Base-by-base conservation (phyloP, 2,329 filamentous ascomycete species). In the Aspergillus sp. region DNA sequence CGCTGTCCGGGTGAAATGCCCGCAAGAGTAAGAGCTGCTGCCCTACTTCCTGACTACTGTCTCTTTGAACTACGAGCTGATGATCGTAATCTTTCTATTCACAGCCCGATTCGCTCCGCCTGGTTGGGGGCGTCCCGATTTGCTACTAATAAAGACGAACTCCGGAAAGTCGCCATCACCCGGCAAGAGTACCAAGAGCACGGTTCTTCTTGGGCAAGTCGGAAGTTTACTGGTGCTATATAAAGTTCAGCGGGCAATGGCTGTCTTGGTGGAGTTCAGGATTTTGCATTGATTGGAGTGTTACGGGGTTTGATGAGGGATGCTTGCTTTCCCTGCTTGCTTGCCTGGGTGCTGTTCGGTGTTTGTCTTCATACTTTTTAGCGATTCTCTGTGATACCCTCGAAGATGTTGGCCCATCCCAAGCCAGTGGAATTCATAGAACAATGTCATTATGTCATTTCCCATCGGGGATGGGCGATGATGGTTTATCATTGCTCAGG, bases 161-260 rank as follows among this genome's bases (percentile, higher is more conserved):
- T 96, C 54, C 83, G 87, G 62, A 83, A 83, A 52, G 77, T 92
- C 11, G 84, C 87, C 2, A 90, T 97, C n/a, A 95, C 91, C 0
- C 91, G 90, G 72, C 85, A 90, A 62, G 92, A 99, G 72, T 99
- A 99, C 74, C 87, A 95, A 54, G 95, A 99, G 75, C 79, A 92
- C 71, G 95, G 95, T 8, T 86, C 84, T 58, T 81, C 79, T 1
- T 94, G 91, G 90, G 83, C 90, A 23, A 86, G 86, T 27, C 88
- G 86, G 69, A 91, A 86, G 71, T 95, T 96, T 72, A 80, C 79
- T 13, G 79, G 79, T 25, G 61, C 63, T 30, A 38, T 69, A 30
- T 73, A 57, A 64, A 42, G 11, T 54, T 36, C 36, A 23, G 44
- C 8, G 11, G 47, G 47, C n/a, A 27, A 36, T 10, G 47, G n/a